A percentile compares a stretch with the other conserved stretches of the same genome.
Evolutionary conservation across 768 basidiomycete species (phyloP).

Genomic region (Candolleomyces eurysporus): DNA sequence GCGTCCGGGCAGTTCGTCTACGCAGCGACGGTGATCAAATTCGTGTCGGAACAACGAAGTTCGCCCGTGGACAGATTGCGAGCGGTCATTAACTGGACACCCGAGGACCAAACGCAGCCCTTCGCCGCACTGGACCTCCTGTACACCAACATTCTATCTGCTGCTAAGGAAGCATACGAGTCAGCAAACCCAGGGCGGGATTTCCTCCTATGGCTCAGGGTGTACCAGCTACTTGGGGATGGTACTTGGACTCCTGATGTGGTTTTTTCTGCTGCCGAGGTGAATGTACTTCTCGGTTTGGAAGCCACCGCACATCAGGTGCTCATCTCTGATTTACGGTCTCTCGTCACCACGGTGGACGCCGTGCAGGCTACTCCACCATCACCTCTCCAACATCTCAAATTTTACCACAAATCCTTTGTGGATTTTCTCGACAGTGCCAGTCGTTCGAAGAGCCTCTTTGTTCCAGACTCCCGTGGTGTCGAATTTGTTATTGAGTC

Average conservation of each 20-base stretch:
- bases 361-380: neutral
- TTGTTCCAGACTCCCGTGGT: too few relatives aligned
- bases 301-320: neutral
- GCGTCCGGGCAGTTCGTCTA: conserved; percentile 15
- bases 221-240: too few relatives aligned
- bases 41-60: conserved; percentile 10
- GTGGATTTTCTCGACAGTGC: neutral
- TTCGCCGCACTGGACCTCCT: too few relatives aligned
- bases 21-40: conserved; percentile 11
- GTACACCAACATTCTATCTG: too few relatives aligned
- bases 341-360: neutral
- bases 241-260: neutral
- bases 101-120: too few relatives aligned
- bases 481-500: too few relatives aligned
- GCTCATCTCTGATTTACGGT: neutral
- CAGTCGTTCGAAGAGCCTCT: too few relatives aligned
- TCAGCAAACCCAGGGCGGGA: neutral
- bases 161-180: too few relatives aligned
- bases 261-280: neutral
- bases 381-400: neutral
- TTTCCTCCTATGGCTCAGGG: too few relatives aligned
- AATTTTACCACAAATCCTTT: neutral
- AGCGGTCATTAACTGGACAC: too few relatives aligned
- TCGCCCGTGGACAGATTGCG: neutral
- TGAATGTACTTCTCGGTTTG: neutral